Base-by-base conservation (phyloP, 1,284 basidiomycete species). In the Fistulina hepatica region DNA sequence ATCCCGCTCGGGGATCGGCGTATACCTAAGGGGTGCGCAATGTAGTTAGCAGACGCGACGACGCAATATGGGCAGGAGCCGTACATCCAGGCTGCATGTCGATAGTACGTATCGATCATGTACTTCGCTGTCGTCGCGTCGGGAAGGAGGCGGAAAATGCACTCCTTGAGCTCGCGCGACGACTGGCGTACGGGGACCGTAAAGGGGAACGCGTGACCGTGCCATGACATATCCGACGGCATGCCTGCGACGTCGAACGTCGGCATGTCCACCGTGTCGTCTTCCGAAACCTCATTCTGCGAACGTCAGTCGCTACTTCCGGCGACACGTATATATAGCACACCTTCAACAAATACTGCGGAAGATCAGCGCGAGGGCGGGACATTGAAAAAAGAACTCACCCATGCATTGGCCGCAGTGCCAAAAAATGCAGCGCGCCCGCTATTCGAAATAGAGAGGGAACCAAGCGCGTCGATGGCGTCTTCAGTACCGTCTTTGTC, bases 31-130 rank as follows among this genome's bases (percentile, higher is more conserved):
- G n/a, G n/a, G n/a, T n/a, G n/a, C n/a, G 27, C 17, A 30, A 16
- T 4, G 42, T 33, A 31, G 32, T 41, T 17, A 43, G 42, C 41
- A 42, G 41, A 15, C 34, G 34, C 25, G 27, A 42, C 23, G 41
- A 39, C 32, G 34, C 26, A 34, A 36, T n/a, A n/a, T n/a, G n/a
- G 40, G 32, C 30, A 46, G 40, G 34, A 37, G 20, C 69, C 73
- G 45, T 53, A 76, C 76, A 79, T 75, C 75, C 76, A 81, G 40
- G 73, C 72, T 42, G 73, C 75, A 52, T 78, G 71, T 48, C 65
- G 65, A 53, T 67, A 81, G 55, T 81, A 81, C 20, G 66, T 58
- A 26, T 66, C 59, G 39, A 61, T 59, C 32, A 75, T 56, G 19
- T 53, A 56, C 45, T 59, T 60, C 2, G 75, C 72, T 22, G 58